These are phyloP conservation scores for Tetragonia tetragonoides DNA, from an alignment of 148 eudicot genomes.

Conservation along the genomic window DNA sequence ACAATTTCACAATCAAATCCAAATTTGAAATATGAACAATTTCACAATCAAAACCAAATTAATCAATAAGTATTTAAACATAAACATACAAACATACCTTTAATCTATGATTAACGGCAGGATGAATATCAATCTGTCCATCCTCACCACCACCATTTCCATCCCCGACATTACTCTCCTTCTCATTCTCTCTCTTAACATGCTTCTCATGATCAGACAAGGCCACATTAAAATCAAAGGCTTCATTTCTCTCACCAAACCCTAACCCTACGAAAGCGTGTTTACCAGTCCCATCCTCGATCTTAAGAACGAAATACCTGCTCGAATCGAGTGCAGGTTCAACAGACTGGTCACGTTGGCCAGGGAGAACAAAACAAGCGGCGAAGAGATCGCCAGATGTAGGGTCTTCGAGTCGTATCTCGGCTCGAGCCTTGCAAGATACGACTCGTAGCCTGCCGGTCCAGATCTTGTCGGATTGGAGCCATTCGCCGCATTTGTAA, in stretches of 20 bases:
- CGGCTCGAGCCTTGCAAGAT: slow-evolving; percentile 69
- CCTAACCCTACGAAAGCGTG: slow-evolving; percentile 91
- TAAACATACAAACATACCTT: slow-evolving; percentile 43
- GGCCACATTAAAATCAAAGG: slow-evolving; percentile 97
- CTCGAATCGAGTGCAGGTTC: slow-evolving; percentile 91
- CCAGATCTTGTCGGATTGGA: slow-evolving; percentile 98
- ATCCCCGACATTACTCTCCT: slow-evolving; percentile 24
- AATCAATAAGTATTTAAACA: background rate
- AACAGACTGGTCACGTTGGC: slow-evolving; percentile 68
- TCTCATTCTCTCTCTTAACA: slow-evolving; percentile 67
- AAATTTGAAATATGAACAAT: background rate
- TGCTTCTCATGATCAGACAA: slow-evolving; percentile 94
- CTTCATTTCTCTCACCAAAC: slow-evolving; percentile 86
- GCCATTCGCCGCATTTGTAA: slow-evolving; percentile 98
- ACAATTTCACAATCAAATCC: background rate
- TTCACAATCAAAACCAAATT: background rate
- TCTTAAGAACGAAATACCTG: slow-evolving; percentile 78
- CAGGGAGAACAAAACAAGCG: slow-evolving; percentile 74
- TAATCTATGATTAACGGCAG: slow-evolving; percentile 88
- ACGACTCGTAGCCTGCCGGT: slow-evolving; percentile 91
- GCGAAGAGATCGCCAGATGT: slow-evolving; percentile 88
- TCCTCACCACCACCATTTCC: slow-evolving; percentile 37
- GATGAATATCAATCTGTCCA: slow-evolving; percentile 78
- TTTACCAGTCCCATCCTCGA: slow-evolving; percentile 93
- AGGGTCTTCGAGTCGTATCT: slow-evolving; percentile 95